Conservation (phyloP, 2,329 filamentous ascomycete species). For the Colletotrichum higginsianum region DNA sequence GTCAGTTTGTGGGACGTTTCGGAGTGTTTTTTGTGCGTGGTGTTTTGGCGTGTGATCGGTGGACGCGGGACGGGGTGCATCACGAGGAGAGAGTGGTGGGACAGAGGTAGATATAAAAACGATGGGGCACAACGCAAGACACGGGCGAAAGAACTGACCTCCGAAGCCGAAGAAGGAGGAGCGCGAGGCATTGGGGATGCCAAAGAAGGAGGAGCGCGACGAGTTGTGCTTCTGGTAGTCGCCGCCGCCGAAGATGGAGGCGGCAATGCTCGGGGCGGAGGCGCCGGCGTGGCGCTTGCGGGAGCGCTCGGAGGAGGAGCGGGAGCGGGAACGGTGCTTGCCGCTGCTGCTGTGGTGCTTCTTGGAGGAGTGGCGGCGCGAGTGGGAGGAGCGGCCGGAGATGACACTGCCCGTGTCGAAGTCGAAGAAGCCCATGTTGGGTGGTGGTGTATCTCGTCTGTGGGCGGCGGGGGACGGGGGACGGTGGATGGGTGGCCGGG, state of each 20-base stretch:
- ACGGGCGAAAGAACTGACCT: conserved; percentile 50
- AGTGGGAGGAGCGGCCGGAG: conserved; percentile 41
- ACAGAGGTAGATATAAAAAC: background rate
- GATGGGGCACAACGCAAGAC: conserved; percentile 31
- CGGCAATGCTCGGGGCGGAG: conserved; percentile 55
- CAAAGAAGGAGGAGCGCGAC: conserved; percentile 63
- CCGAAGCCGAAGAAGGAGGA: conserved; percentile 62
- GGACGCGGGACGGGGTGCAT: too few relatives aligned
- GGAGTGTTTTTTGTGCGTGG: background rate
- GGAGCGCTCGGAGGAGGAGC: conserved; percentile 55
- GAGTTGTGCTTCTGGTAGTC: conserved; percentile 57
- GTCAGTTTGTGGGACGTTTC: background rate
- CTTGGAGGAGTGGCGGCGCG: conserved; percentile 41
- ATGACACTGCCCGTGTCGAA: conserved; percentile 42
- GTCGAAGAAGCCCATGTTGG: conserved; percentile 43
- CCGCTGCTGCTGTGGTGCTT: conserved; percentile 43
- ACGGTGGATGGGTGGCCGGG: background rate
- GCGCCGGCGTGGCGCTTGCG: conserved; percentile 50
- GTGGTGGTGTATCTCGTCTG: background rate
- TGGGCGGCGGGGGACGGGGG: background rate
- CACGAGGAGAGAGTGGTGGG: too few relatives aligned
- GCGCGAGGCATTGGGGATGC: conserved; percentile 60
- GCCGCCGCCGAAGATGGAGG: conserved; percentile 61
- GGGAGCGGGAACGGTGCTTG: conserved; percentile 57
- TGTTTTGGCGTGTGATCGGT: too few relatives aligned